phyloP scores from a whole-genome alignment of 1,284 basidiomycete species.

The Ustilago sp. region DNA sequence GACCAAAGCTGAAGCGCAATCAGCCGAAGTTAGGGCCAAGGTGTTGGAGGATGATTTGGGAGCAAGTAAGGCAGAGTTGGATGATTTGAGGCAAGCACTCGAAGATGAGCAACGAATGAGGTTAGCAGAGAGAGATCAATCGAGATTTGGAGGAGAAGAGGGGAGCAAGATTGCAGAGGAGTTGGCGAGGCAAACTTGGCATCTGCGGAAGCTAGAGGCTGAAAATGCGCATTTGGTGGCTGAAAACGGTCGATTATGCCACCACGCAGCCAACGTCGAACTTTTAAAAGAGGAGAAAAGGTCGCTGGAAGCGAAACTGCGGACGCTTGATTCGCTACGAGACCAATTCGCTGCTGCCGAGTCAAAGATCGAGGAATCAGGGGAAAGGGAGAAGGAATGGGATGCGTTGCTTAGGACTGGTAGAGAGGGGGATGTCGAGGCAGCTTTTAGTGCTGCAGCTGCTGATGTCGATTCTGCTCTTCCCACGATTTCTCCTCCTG shows the following conservation, averaged over 20 bases:
- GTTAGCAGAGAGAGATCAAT: conserved; percentile 15
- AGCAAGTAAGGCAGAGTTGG: conserved; percentile 38
- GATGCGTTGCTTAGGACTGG: conserved; percentile 22
- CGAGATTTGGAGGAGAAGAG: conserved; percentile 18
- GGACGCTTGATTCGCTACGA: conserved; percentile 49
- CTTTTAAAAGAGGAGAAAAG: conserved; percentile 65
- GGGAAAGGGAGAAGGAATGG: conserved; percentile 51
- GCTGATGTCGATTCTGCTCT: conserved; percentile 18
- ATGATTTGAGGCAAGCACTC: conserved; percentile 49
- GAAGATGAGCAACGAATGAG: conserved; percentile 52
- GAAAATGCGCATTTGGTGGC: conserved; percentile 40
- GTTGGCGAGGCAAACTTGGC: conserved; percentile 34
- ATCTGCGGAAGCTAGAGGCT: conserved; percentile 51
- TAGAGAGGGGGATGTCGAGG: conserved; percentile 21
- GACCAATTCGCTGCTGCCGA: conserved; percentile 51
- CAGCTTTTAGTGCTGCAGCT: conserved; percentile 48
- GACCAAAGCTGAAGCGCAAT: conserved; percentile 28
- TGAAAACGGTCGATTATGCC: conserved; percentile 48
- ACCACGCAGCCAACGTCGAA: conserved; percentile 47
- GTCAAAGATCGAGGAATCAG: conserved; percentile 53
- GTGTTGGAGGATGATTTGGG: conserved; percentile 33
- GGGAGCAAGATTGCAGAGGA: conserved; percentile 41
- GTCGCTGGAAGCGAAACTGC: conserved; percentile 53
- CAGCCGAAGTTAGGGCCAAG: conserved; percentile 18
- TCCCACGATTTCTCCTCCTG: conserved; percentile 19